Conservation (phyloP, 1,284 basidiomycete species). For the Heterobasidion irregulare region DNA sequence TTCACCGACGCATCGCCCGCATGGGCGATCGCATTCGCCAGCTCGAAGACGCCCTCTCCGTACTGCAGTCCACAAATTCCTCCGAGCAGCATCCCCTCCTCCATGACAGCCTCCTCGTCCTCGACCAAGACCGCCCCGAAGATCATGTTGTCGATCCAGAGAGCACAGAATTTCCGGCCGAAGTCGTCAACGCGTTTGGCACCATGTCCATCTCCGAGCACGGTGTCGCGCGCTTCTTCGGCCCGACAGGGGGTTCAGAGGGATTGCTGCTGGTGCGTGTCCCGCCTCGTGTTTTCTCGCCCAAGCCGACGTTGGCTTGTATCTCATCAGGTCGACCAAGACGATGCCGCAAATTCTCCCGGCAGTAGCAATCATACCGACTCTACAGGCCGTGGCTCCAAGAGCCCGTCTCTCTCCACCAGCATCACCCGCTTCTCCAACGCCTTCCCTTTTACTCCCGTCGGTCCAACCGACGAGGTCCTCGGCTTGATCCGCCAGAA, state of each 20-base stretch:
- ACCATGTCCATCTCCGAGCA: conserved; percentile 54
- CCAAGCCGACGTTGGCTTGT: background rate
- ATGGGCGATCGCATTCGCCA: conserved; percentile 53
- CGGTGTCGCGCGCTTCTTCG: conserved; percentile 56
- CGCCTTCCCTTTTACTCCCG: conserved; percentile 57
- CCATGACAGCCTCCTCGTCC: conserved; percentile 35
- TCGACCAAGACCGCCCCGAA: conserved; percentile 22
- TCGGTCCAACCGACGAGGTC: conserved; percentile 37
- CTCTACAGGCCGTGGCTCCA: conserved; percentile 22
- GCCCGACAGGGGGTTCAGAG: conserved; percentile 54
- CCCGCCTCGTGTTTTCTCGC: background rate
- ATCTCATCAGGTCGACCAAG: conserved; percentile 15
- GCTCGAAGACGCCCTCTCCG: conserved; percentile 53
- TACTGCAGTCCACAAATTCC: conserved; percentile 40
- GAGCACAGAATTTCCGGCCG: conserved; percentile 3
- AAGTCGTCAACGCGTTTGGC: conserved; percentile 43
- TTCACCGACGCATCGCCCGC: conserved; percentile 47
- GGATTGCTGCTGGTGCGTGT: conserved; percentile 19
- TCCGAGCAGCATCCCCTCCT: conserved; percentile 54
- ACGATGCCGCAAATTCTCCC: conserved; percentile 15
- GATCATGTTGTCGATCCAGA: conserved; percentile 17
- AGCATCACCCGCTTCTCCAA: conserved; percentile 47
- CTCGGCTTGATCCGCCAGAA: conserved; percentile 36
- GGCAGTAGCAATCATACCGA: conserved; percentile 18
- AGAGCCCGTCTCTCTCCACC: conserved; percentile 25